These are phyloP conservation scores for Daldinia bambusicola DNA, from an alignment of 495 filamentous ascomycete genomes.

Conservation along the genomic window DNA sequence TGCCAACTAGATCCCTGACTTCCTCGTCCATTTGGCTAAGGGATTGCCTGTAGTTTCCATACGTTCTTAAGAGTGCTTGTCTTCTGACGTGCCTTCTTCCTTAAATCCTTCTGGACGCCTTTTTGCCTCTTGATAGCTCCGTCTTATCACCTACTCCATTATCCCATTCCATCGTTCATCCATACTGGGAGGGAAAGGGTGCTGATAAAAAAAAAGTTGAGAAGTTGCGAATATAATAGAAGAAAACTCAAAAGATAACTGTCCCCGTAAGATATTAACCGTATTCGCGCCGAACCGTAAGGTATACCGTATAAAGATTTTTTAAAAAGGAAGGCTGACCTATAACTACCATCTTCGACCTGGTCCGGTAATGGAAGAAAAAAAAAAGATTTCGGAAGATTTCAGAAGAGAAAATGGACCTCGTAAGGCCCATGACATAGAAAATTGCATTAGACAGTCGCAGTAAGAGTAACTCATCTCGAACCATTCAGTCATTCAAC, in stretches of 20 bases:
- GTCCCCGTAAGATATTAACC: slow-evolving; percentile 24
- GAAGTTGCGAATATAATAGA: slow-evolving; percentile 18
- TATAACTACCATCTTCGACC: slow-evolving; percentile 39
- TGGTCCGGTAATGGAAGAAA: slow-evolving; percentile 10
- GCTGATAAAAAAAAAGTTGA: slow-evolving; percentile 24
- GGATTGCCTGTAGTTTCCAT: slow-evolving; percentile 7
- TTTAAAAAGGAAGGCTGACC: slow-evolving; percentile 25
- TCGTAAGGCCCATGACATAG: slow-evolving; percentile 6
- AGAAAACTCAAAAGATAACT: slow-evolving; percentile 21
- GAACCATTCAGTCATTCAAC: slow-evolving; percentile 26
- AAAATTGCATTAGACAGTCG: slow-evolving; percentile 29
- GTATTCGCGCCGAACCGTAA: slow-evolving; percentile 39
- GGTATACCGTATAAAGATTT: slow-evolving; percentile 43
- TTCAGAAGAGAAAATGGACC: slow-evolving; percentile 12
- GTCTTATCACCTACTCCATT: slow-evolving; percentile 23
- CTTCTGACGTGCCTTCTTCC: not conserved
- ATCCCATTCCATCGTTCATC: slow-evolving; percentile 28
- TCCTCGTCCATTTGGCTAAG: slow-evolving; percentile 18
- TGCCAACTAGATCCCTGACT: slow-evolving; percentile 10
- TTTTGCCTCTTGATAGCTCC: not conserved
- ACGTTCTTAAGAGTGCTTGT: not conserved
- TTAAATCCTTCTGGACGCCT: slow-evolving; percentile 10
- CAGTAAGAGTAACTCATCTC: slow-evolving; percentile 23
- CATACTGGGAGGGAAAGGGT: slow-evolving; percentile 20
- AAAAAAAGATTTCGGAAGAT: slow-evolving; percentile 17